Evolutionary conservation across 176 grass and related monocot species (phyloP).

Genomic region (Zea luxurians): DNA sequence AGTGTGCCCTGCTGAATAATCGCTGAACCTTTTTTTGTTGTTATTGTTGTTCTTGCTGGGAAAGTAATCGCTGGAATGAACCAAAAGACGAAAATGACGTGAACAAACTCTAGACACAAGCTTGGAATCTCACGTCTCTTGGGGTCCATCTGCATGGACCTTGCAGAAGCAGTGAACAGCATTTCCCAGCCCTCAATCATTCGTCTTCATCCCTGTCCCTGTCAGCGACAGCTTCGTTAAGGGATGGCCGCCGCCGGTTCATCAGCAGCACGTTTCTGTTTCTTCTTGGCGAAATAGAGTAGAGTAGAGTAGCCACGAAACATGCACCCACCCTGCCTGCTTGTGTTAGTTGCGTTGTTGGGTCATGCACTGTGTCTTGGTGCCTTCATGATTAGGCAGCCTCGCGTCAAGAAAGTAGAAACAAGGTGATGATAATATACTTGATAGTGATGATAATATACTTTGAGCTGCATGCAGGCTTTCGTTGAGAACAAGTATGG

Average conservation of each 20-base stretch:
- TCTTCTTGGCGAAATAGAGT: background rate
- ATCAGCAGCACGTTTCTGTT: background rate
- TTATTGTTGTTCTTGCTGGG: background rate
- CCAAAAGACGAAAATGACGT: background rate
- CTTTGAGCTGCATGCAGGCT: slow-evolving; percentile 49
- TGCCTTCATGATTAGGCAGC: no score
- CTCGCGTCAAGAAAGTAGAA: no score
- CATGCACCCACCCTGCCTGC: background rate
- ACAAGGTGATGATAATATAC: background rate
- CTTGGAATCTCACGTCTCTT: slow-evolving; percentile 9
- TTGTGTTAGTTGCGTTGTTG: no score
- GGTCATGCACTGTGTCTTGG: no score
- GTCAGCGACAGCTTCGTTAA: slow-evolving; percentile 25
- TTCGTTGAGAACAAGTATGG: slow-evolving; percentile 68
- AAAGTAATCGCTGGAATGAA: background rate
- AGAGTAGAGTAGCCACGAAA: background rate
- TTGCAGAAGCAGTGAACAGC: slow-evolving; percentile 11
- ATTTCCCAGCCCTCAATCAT: background rate
- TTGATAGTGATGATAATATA: background rate
- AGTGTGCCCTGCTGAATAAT: no score
- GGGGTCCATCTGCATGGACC: background rate
- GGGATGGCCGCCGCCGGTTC: background rate
- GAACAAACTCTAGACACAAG: background rate
- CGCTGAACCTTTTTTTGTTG: background rate
- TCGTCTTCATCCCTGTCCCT: background rate